Evolutionary conservation across 305 asterid genomes (phyloP), one percentile per base, ranked within the genome.

Genomic region (Stenogyne calaminthoides): DNA sequence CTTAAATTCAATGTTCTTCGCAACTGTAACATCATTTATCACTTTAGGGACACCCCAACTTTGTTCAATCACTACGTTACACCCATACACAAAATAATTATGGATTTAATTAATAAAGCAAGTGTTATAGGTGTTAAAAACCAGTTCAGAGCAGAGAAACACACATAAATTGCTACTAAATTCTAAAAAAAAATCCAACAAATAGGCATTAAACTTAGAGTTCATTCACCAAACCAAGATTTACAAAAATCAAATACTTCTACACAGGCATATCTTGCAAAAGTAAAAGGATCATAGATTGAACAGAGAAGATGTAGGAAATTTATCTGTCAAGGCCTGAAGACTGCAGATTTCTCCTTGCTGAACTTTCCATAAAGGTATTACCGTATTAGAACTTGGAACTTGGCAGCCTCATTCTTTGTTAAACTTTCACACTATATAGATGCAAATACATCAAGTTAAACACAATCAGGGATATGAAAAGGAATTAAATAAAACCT

Each of bases 11-110:
- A 86, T 83, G 80, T 92, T 90, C 79, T 90, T 90, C 6, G 96
- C 92, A 60, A 88, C 92, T 6, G 96, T 90, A 18, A 88, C 95
- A 56, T 92, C 95, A 72, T 90, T 90, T 39, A 92, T 88, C 71
- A 86, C 95, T 73, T 88, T 90, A 6, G 96, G 96, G 51, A 92
- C 94, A 22, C 25, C 1, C 25, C 25, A 22, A 22, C 25, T 22
- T 22, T 22, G 25, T 22, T 2, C 25, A 22, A 22, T 22, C 25
- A 22, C 25, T 22, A 22, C 25, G 25, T 22, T 22, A 22, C 25
- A 2, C 25, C 25, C 25, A 22, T 22, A 22, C 25, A 22, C 2
- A 22, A 22, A 22, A 22, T 22, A 22, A 22, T 2, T 22, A 1
- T 22, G 25, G 25, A 0, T 22, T 22, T 22, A 22, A 22, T 22